Percentiles rank a stretch among this genome's conserved stretches.
phyloP scores from a whole-genome alignment of 1,139 yeast genomes.

The Hemisphaericaspora lyxosophila region DNA sequence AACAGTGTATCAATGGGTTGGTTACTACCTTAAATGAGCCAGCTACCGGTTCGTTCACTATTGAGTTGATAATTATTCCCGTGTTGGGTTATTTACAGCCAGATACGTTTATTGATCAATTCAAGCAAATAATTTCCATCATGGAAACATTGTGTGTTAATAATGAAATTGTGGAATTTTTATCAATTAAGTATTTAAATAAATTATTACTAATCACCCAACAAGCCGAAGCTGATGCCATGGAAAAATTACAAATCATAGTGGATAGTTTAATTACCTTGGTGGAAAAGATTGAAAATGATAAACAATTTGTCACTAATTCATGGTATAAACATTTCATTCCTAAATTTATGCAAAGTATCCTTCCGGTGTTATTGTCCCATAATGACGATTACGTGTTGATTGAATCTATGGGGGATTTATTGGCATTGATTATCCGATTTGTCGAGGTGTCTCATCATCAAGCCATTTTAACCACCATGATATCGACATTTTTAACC shows the following conservation, averaged over 20 bases:
- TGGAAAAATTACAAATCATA: conserved; percentile 17
- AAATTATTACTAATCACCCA: conserved; percentile 22
- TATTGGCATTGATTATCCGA: conserved; percentile 37
- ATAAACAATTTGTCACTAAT: conserved; percentile 37
- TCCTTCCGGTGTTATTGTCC: conserved; percentile 12
- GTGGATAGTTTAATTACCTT: conserved; percentile 26
- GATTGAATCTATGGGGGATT: conserved; percentile 36
- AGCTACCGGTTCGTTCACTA: conserved; percentile 11
- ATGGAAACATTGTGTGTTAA: conserved; percentile 46
- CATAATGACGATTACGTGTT: conserved; percentile 16
- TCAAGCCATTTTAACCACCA: conserved; percentile 36
- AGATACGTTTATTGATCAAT: conserved; percentile 38
- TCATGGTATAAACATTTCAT: conserved; percentile 43
- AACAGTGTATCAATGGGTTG: conserved; percentile 50
- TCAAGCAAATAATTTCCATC: conserved; percentile 39
- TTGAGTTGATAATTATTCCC: conserved; percentile 50
- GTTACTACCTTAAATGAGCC: conserved; percentile 40
- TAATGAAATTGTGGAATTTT: conserved; percentile 47
- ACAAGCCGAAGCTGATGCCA: conserved; percentile 9
- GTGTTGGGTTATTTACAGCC: conserved; percentile 62
- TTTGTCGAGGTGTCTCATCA: conserved; percentile 39
- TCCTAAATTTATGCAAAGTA: conserved; percentile 27
- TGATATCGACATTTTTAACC: conserved; percentile 25
- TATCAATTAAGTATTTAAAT: conserved; percentile 50
- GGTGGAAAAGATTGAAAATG: conserved; percentile 23